Evolutionary conservation across 2,329 filamentous ascomycete species (phyloP).

Genomic region (Fusarium sp.): DNA sequence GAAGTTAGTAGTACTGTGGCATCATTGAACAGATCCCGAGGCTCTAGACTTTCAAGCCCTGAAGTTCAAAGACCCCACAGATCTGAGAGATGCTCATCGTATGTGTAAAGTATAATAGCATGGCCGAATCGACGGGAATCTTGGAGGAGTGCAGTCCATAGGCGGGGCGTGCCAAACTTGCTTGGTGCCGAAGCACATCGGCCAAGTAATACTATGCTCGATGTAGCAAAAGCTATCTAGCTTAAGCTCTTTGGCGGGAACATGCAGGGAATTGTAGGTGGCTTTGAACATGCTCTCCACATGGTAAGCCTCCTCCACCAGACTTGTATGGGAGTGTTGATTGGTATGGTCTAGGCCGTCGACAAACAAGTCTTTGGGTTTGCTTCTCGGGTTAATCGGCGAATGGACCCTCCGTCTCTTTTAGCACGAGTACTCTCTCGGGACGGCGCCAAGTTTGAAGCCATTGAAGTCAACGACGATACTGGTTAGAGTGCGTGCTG

Average conservation of each 20-base stretch:
- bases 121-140: constrained; percentile 1
- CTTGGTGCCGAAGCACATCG: constrained; percentile 11
- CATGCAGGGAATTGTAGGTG: neutral
- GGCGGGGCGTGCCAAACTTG: neutral
- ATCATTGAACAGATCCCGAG: neutral
- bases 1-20: neutral
- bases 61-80: neutral
- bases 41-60: neutral
- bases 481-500: constrained; percentile 5
- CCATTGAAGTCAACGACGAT: constrained; percentile 20
- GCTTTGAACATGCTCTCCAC: neutral
- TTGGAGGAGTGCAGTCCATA: neutral
- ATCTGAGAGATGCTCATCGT: neutral
- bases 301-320: neutral
- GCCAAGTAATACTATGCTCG: constrained; percentile 2
- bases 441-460: constrained; percentile 28
- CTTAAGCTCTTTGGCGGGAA: neutral
- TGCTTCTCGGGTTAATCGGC: neutral
- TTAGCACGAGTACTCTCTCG: constrained; percentile 5
- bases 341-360: neutral
- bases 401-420: neutral
- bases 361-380: neutral
- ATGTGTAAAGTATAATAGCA: neutral
- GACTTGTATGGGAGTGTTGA: neutral
- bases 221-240: neutral